Evolutionary conservation across 139 green algal species (phyloP).

Genomic region (Picochlorum sp.): DNA sequence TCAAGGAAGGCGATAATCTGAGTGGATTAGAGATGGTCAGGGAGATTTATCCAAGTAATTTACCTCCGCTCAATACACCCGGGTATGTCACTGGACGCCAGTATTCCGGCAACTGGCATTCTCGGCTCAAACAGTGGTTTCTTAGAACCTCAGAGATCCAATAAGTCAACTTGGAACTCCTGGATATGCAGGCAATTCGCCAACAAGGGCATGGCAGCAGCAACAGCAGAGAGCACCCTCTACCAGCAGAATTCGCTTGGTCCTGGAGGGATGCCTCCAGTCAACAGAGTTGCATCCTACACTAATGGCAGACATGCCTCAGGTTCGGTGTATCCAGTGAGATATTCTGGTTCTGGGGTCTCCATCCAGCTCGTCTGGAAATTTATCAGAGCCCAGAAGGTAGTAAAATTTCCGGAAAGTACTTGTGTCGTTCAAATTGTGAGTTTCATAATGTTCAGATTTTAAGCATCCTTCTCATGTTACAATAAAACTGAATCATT

Average conservation of each 20-base stretch:
- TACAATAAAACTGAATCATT: too few species aligned
- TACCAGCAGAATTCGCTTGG: constrained; percentile 8
- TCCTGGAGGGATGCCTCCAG: constrained; percentile 6
- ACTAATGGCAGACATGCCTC: not conserved
- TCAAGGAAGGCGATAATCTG: not conserved
- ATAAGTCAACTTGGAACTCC: not conserved
- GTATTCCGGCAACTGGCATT: not conserved
- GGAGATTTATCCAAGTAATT: not conserved
- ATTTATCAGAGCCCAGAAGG: not conserved
- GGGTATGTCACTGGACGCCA: not conserved
- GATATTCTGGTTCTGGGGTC: not conserved
- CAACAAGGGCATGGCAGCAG: not conserved
- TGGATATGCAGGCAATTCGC: not conserved
- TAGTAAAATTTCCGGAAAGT: too few species aligned
- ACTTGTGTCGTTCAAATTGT: too few species aligned
- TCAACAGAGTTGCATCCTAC: not conserved
- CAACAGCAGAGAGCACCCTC: not conserved
- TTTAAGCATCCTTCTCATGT: too few species aligned
- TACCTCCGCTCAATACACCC: not conserved
- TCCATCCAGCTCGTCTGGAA: constrained; percentile 1
- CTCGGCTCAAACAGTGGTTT: not conserved
- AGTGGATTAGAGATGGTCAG: not conserved
- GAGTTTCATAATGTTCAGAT: too few species aligned
- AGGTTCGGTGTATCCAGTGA: not conserved
- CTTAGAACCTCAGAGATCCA: not conserved